Evolutionary conservation across 2,329 filamentous ascomycete species (phyloP).

Genomic region (Aspergillus jensenii): DNA sequence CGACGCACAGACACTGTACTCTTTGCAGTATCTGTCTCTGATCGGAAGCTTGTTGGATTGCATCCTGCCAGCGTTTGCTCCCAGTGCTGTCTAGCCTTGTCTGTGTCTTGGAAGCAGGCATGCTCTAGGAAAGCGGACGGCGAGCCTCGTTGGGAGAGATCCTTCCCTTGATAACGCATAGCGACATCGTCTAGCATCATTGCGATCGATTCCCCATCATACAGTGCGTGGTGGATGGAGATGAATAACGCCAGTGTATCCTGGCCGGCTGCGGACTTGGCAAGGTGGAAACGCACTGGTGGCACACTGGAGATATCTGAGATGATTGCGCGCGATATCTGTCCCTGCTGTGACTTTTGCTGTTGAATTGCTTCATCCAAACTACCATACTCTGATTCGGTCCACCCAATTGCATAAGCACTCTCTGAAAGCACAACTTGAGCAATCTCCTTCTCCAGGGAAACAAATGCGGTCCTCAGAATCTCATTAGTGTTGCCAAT

Average conservation of each 20-base stretch:
- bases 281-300: slow-evolving; percentile 29
- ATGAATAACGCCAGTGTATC: slow-evolving; percentile 26
- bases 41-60: slow-evolving; percentile 21
- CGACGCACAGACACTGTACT: slow-evolving; percentile 11
- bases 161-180: slow-evolving; percentile 21
- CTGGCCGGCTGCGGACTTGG: slow-evolving; percentile 12
- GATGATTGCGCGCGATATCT: slow-evolving; percentile 27
- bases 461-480: slow-evolving; percentile 39
- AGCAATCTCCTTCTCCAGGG: slow-evolving; percentile 34
- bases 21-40: slow-evolving; percentile 9
- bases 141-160: slow-evolving; percentile 18
- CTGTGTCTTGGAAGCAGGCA: slow-evolving; percentile 23
- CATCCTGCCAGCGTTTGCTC: slow-evolving; percentile 21
- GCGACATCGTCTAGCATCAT: slow-evolving; percentile 36
- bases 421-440: slow-evolving; percentile 33
- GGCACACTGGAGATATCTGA: slow-evolving; percentile 23
- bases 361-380: slow-evolving; percentile 16
- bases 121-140: slow-evolving; percentile 28
- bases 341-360: slow-evolving; percentile 9
- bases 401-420: slow-evolving; percentile 19
- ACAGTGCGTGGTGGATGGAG: slow-evolving; percentile 39
- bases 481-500: slow-evolving; percentile 37
- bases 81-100: slow-evolving; percentile 31
- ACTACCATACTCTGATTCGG: slow-evolving; percentile 15
- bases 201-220: slow-evolving; percentile 35